Evolutionary conservation across 2,329 filamentous ascomycete species (phyloP).

Genomic region (Cordyceps cicadae): DNA sequence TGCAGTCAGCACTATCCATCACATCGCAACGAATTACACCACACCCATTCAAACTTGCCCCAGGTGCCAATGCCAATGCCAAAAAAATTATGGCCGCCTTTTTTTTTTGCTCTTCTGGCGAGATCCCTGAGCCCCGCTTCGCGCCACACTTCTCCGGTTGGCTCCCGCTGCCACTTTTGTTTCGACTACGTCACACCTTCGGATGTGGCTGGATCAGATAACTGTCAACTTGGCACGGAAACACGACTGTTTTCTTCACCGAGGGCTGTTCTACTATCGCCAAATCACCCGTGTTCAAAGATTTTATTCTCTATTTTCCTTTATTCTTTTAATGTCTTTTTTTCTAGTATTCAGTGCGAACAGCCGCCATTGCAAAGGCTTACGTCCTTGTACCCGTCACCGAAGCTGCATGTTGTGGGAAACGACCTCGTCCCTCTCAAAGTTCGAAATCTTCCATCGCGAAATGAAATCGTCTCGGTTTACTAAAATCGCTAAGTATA

Average conservation of each 20-base stretch:
- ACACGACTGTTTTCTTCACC: not conserved
- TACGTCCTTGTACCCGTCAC: not conserved
- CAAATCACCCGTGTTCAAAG: too few species aligned
- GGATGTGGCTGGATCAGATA: not conserved
- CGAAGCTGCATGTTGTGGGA: slow-evolving; percentile 24
- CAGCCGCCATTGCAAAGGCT: not conserved
- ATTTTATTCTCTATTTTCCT: too few species aligned
- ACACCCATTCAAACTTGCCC: not conserved
- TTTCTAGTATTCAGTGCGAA: too few species aligned
- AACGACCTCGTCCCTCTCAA: slow-evolving; percentile 38
- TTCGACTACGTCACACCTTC: not conserved
- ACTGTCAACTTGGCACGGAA: too few species aligned
- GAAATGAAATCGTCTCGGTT: slow-evolving; percentile 76
- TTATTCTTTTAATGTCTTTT: too few species aligned
- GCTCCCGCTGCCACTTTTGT: not conserved
- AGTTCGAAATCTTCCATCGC: slow-evolving; percentile 65
- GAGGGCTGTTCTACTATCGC: not conserved
- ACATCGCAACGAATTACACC: not conserved
- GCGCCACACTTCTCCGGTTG: not conserved
- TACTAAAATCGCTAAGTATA: slow-evolving; percentile 37
- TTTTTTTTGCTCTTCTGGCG: not conserved
- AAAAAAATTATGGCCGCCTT: not conserved
- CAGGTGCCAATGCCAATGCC: not conserved
- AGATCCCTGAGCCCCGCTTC: not conserved
- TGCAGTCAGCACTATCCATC: not conserved